Base-by-base conservation (phyloP, 768 basidiomycete species). In the Saitozyma podzolica region DNA sequence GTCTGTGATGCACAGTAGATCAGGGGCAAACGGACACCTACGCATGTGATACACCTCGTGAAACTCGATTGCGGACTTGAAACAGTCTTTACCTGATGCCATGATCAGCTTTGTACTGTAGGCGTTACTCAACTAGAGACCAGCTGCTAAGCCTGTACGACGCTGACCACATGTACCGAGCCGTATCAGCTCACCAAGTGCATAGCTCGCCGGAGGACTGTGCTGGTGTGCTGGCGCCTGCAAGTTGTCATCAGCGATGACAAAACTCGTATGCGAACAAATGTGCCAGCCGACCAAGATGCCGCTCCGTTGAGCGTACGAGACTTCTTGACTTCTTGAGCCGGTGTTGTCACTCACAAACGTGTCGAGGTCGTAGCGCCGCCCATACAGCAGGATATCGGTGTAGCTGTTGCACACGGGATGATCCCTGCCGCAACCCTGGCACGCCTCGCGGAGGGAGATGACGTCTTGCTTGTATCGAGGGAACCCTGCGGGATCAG, bases 21-120 rank as follows among this genome's bases (percentile, higher is more conserved):
- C 29, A 5, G 29, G 29, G 29, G n/a, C n/a, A 29, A 29, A 29
- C 2, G 5, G 29, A 29, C 2, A 50, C 49, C n/a, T n/a, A 50
- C 49, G 17, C 10, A 50, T 9, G 29, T 50, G 49, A 50, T 50
- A 50, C 49, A 50, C 17, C 49, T 50, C 49, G 8, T 29, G 49
- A 14, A 29, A n/a, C 16, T 50, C 49, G 5, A 50, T n/a, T 29
- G 17, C 17, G 49, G 49, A 50, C 16, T 50, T 50, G 49, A 50
- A 50, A 10, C 49, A 50, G 29, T 50, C 49, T n/a, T n/a, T n/a
- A 6, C 49, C 49, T 50, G 49, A 1, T 2, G 16, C 9, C 2
- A 50, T 2, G 10, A 50, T 50, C 29, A n/a, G n/a, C n/a, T n/a
- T n/a, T n/a, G n/a, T n/a, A n/a, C n/a, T n/a, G n/a, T n/a, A n/a